phyloP scores from a whole-genome alignment of 257 asterid genomes.

The Thymus quinquecostatus region DNA sequence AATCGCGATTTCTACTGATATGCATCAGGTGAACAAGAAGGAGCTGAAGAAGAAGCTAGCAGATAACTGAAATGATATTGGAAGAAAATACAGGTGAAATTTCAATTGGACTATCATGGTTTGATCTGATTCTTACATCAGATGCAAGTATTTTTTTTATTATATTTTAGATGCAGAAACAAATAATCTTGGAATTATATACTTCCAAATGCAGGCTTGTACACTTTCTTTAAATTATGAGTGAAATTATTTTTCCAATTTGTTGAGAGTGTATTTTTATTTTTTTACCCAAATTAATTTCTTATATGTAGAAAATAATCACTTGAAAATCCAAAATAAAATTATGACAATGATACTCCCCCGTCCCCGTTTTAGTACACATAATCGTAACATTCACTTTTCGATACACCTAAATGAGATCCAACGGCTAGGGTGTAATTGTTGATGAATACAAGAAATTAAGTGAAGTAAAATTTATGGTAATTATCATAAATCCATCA shows the following conservation, averaged over 20 bases:
- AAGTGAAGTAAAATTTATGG: not conserved
- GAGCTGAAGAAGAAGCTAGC: slow-evolving; percentile 69
- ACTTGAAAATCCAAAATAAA: too few species aligned
- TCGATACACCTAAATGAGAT: not conserved
- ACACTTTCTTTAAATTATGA: not conserved
- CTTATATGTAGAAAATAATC: too few species aligned
- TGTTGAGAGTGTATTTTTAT: too few species aligned
- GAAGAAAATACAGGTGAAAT: not conserved
- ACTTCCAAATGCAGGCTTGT: not conserved
- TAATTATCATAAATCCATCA: not conserved
- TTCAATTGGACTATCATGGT: not conserved
- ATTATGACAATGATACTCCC: too few species aligned
- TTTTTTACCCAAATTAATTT: too few species aligned
- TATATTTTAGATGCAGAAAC: slow-evolving; percentile 2
- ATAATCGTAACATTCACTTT: too few species aligned
- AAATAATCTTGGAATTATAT: not conserved
- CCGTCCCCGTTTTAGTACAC: too few species aligned
- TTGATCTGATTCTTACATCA: not conserved
- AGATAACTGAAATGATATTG: slow-evolving; percentile 13
- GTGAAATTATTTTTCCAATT: not conserved
- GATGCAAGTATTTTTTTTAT: not conserved
- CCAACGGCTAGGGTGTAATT: slow-evolving; percentile 21
- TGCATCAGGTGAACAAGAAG: slow-evolving; percentile 77
- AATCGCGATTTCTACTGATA: slow-evolving; percentile 15
- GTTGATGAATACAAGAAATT: slow-evolving; percentile 13